Percentiles rank a stretch among this genome's conserved stretches.
These are phyloP conservation scores for Tylopilus felleus DNA, from an alignment of 768 basidiomycete genomes.

Conservation along the genomic window DNA sequence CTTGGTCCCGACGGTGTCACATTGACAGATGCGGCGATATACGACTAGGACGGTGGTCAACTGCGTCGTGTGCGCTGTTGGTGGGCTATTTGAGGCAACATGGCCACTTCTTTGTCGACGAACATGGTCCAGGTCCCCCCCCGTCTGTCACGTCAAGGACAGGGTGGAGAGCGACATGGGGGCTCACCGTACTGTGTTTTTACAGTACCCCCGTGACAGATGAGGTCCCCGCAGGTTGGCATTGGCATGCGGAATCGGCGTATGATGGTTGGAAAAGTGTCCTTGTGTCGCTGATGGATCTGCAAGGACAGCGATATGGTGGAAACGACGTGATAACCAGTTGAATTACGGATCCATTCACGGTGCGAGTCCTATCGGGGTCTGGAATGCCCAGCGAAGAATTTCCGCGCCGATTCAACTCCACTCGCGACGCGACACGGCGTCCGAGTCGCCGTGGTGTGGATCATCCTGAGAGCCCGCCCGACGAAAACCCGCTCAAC, in stretches of 20 bases:
- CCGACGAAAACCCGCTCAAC: constrained; percentile 11
- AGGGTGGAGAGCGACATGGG: too few species aligned
- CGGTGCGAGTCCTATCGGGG: too few species aligned
- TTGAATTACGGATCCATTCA: too few species aligned
- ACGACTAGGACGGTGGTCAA: background rate
- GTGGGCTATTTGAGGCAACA: background rate
- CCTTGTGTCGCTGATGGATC: background rate
- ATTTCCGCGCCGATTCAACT: background rate
- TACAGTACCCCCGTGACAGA: too few species aligned
- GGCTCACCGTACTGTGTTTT: too few species aligned
- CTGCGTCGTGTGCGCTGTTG: background rate
- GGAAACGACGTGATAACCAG: too few species aligned
- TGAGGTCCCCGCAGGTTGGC: too few species aligned
- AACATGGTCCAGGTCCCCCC: background rate
- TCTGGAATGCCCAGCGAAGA: background rate
- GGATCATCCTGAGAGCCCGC: constrained; percentile 8
- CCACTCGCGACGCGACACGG: background rate
- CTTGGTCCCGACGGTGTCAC: background rate
- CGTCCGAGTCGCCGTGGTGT: background rate
- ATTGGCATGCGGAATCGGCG: too few species aligned
- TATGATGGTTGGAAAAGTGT: too few species aligned
- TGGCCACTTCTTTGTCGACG: background rate
- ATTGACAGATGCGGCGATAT: background rate
- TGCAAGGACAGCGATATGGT: background rate
- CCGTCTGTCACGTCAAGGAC: background rate